Percentiles rank a stretch among this genome's conserved stretches.
These are phyloP conservation scores for Tuber borchii DNA, from an alignment of 495 filamentous ascomycete species.

Conservation along the genomic window DNA sequence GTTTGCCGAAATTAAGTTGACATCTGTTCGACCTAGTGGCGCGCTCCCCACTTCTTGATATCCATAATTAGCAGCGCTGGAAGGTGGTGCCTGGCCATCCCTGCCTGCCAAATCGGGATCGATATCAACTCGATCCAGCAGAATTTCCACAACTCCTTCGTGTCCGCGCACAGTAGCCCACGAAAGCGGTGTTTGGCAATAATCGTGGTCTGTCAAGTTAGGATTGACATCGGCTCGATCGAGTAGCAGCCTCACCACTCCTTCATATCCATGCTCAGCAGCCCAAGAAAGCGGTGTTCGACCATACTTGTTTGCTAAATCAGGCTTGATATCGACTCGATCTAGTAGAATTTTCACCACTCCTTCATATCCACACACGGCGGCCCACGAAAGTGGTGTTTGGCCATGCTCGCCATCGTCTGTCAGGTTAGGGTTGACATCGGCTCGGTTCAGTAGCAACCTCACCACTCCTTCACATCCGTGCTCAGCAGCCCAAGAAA, in stretches of 20 bases:
- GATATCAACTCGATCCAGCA: conserved; percentile 20
- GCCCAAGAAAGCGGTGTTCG: conserved; percentile 17
- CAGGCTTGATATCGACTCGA: conserved; percentile 11
- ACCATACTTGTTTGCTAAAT: neutral
- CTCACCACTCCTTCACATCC: conserved; percentile 31
- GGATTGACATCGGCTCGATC: too few relatives aligned
- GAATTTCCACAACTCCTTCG: conserved; percentile 29
- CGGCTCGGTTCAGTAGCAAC: conserved; percentile 23
- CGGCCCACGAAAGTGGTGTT: conserved; percentile 38
- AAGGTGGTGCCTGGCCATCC: conserved; percentile 8
- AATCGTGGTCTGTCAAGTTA: conserved; percentile 10
- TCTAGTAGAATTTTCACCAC: conserved; percentile 31
- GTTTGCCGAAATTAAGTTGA: conserved; percentile 16
- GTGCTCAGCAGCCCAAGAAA: conserved; percentile 24
- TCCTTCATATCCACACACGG: conserved; percentile 21
- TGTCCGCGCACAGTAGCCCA: conserved; percentile 25
- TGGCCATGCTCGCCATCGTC: conserved; percentile 20
- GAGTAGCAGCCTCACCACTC: conserved; percentile 7
- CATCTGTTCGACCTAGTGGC: neutral
- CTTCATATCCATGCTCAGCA: conserved; percentile 26
- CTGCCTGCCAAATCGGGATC: conserved; percentile 12
- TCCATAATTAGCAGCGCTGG: conserved; percentile 21
- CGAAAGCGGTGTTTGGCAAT: conserved; percentile 36
- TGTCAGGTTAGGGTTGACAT: conserved; percentile 13
- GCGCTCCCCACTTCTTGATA: conserved; percentile 21